These are phyloP conservation scores for Echeveria elegans DNA, from an alignment of 164 flowering plant species.

Conservation along the genomic window DNA sequence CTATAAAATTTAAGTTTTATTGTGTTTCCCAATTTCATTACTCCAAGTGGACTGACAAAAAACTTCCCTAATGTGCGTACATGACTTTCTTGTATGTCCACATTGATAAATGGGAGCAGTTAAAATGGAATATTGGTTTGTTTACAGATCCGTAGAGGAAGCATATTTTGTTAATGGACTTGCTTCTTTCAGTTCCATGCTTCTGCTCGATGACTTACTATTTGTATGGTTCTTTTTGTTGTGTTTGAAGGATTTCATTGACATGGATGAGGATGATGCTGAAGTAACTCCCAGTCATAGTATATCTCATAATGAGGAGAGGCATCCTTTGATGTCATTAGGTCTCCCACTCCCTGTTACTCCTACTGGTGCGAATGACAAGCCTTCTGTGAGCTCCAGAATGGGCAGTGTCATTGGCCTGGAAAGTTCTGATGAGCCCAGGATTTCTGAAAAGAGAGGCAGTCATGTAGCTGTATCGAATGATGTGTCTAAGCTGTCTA, in stretches of 20 bases:
- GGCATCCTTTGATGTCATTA: background rate
- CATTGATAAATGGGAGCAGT: background rate
- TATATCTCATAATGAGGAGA: background rate
- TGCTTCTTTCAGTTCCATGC: background rate
- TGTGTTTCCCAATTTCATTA: background rate
- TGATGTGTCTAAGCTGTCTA: background rate
- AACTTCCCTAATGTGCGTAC: background rate
- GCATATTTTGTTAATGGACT: background rate
- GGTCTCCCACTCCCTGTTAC: background rate
- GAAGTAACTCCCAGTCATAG: background rate
- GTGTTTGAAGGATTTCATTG: background rate
- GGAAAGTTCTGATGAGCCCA: background rate
- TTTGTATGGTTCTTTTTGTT: background rate
- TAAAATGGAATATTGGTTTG: background rate
- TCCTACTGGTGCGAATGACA: background rate
- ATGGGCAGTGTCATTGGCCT: background rate
- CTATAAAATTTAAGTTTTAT: too few species aligned
- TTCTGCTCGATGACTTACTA: background rate
- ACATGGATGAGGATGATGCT: background rate
- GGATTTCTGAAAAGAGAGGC: background rate
- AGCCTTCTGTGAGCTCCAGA: background rate
- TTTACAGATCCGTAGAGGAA: background rate
- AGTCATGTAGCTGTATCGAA: background rate
- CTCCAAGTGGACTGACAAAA: background rate
- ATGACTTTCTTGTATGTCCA: background rate